Base-by-base conservation (phyloP, 148 eudicot species). In the Rhododendron ovatum region DNA sequence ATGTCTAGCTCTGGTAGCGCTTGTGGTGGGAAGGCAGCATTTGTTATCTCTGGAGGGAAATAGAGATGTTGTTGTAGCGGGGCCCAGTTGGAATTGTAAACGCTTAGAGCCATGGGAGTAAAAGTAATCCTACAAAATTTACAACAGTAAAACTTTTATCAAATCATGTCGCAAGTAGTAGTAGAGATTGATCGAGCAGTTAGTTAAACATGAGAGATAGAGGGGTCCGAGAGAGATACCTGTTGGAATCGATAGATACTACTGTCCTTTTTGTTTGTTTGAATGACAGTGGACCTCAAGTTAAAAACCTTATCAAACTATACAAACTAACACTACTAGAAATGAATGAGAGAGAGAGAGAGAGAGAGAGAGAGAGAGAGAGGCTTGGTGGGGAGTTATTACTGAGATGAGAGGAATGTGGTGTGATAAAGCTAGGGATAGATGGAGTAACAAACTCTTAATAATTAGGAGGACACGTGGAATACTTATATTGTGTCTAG, bases 31-130 rank as follows among this genome's bases (percentile, higher is more conserved):
- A 78, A 63, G 75, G 35, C 61, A 55, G 22, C 7, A 63, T 63
- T 65, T n/a, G 73, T 39, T 24, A 57, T 76, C 0, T 75, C 65
- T 50, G 53, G 53, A 59, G 50, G 84, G 41, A 24, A 24, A n/a
- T 85, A 35, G 15, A 47, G n/a, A 30, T 59, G 82, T 30, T 83
- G 82, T 30, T 83, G 37, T 53, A 82, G 63, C 39, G 86, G 14
- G 5, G 43, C 85, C 84, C 84, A 87, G 84, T 89, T 88, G 57
- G 89, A 53, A 85, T 83, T 71, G 76, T 71, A 87, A 65, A 83
- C 86, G 87, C 88, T 89, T 74, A 90, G 26, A 39, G 90, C 89
- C 90, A 88, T 88, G 26, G 13, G 1, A 65, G 73, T 65, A 13
- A 76, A 7, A 74, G 2, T 35, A 15, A 75, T 74, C 69, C 86